These are phyloP conservation scores for Lantana camara DNA, from an alignment of 257 asterid species.

Conservation along the genomic window DNA sequence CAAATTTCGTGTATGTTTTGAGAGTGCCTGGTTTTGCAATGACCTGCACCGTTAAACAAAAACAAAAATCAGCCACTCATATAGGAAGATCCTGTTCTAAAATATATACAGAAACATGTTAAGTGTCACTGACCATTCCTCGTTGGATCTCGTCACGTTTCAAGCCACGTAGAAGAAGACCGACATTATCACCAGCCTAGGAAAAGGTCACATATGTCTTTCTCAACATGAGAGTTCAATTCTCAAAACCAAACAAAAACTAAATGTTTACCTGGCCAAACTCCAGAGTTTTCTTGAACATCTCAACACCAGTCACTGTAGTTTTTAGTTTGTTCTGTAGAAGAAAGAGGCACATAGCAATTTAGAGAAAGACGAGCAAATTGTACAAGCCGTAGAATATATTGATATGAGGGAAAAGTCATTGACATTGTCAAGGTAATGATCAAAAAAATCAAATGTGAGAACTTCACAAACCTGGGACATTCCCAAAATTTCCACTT, in stretches of 20 bases:
- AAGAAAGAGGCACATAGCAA: constrained; percentile 15
- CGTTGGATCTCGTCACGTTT: constrained; percentile 88
- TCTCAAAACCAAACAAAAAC: background rate
- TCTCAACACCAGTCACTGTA: constrained; percentile 95
- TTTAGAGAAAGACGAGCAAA: background rate
- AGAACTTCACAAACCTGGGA: constrained; percentile 50
- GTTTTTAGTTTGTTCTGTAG: constrained; percentile 78
- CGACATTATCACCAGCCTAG: constrained; percentile 99
- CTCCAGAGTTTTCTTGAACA: constrained; percentile 97
- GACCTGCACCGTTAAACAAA: constrained; percentile 49
- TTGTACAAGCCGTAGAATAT: constrained; percentile 1
- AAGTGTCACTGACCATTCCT: constrained; percentile 79
- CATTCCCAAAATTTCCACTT: constrained; percentile 90
- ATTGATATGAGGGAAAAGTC: background rate
- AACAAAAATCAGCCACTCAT: no score
- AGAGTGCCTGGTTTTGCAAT: constrained; percentile 87
- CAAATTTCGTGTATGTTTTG: constrained; percentile 86
- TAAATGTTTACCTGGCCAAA: constrained; percentile 70
- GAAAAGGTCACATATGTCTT: constrained; percentile 22
- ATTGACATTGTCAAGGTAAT: no score
- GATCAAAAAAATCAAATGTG: constrained; percentile 2
- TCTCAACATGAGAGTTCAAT: background rate
- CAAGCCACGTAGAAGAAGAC: constrained; percentile 94
- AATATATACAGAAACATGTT: background rate
- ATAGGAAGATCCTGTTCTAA: no score